Evolutionary conservation across 805 yeast species (phyloP).

Genomic region (Komagataella phaffii): DNA sequence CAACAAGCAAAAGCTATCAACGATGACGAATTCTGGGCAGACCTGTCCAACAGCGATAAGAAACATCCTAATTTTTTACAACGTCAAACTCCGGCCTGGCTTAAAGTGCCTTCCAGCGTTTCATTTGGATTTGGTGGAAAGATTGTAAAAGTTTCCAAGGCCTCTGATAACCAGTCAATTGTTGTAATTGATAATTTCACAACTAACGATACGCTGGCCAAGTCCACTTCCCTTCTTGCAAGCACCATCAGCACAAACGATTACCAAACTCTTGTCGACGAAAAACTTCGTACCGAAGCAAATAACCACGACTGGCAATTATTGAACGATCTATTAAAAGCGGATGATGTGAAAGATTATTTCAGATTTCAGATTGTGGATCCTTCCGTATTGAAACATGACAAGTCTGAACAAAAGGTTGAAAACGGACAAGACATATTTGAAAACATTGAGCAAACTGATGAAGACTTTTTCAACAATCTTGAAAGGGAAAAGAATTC

Average conservation of each 20-base stretch:
- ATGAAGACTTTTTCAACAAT: slow-evolving; percentile 26
- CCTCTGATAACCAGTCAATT: slow-evolving; percentile 24
- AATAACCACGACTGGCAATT: slow-evolving; percentile 46
- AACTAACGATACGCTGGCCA: slow-evolving; percentile 20
- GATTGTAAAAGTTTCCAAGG: slow-evolving; percentile 33
- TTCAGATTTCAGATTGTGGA: not conserved
- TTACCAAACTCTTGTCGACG: slow-evolving; percentile 38
- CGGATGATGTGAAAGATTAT: slow-evolving; percentile 26
- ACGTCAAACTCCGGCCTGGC: slow-evolving; percentile 85
- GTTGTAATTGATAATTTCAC: slow-evolving; percentile 29
- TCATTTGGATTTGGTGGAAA: slow-evolving; percentile 93
- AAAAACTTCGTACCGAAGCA: slow-evolving; percentile 25
- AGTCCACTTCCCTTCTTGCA: slow-evolving; percentile 27
- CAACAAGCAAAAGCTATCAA: slow-evolving; percentile 25
- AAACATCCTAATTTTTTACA: slow-evolving; percentile 61
- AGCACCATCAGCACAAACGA: slow-evolving; percentile 45
- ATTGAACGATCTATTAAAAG: slow-evolving; percentile 33
- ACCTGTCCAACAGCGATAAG: slow-evolving; percentile 51
- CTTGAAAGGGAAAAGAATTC: slow-evolving; percentile 9
- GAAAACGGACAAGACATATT: slow-evolving; percentile 2
- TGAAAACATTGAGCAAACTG: slow-evolving; percentile 8
- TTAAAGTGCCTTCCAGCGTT: slow-evolving; percentile 58
- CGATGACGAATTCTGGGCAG: slow-evolving; percentile 82
- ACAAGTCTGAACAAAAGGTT: slow-evolving; percentile 5
- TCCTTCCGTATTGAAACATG: not conserved